A percentile compares a stretch with the other conserved stretches of the same genome.
These are phyloP conservation scores for Lichtheimia ornata DNA, from an alignment of 371 early-diverging fungal species.

Conservation along the genomic window DNA sequence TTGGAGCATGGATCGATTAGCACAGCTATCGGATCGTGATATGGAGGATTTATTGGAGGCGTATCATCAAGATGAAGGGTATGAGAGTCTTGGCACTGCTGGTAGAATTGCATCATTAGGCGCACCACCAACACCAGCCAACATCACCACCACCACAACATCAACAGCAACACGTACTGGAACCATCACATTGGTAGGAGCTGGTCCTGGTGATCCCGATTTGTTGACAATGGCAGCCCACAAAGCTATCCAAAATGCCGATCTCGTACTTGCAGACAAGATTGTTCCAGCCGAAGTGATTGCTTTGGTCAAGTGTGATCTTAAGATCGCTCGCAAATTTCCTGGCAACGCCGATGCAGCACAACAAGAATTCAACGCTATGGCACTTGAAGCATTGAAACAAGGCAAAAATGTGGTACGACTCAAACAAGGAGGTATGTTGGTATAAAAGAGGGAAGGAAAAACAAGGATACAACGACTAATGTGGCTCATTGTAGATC, in stretches of 20 bases:
- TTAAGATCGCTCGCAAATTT: constrained; percentile 46
- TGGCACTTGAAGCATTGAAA: constrained; percentile 62
- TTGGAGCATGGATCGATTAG: constrained; percentile 68
- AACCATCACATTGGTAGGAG: constrained; percentile 75
- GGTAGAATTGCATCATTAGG: constrained; percentile 10
- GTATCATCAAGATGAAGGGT: constrained; percentile 67
- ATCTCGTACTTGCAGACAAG: constrained; percentile 84
- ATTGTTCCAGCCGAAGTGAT: constrained; percentile 78
- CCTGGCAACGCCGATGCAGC: constrained; percentile 77
- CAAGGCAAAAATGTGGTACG: constrained; percentile 79
- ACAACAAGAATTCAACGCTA: constrained; percentile 77
- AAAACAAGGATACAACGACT: background rate
- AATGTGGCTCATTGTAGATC: constrained; percentile 53
- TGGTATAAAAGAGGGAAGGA: background rate
- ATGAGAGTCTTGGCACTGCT: constrained; percentile 32
- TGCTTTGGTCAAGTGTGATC: constrained; percentile 50
- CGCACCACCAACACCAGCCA: constrained; percentile 1
- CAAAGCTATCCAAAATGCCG: constrained; percentile 68
- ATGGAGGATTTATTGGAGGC: constrained; percentile 63
- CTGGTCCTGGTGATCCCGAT: constrained; percentile 86
- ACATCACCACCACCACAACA: background rate
- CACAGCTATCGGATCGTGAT: constrained; percentile 58
- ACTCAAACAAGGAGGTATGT: constrained; percentile 76
- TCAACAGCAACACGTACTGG: constrained; percentile 5
- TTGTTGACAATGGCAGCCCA: constrained; percentile 80